Base-by-base conservation (phyloP, 495 filamentous ascomycete genomes). In the Aspergillus biplanus region DNA sequence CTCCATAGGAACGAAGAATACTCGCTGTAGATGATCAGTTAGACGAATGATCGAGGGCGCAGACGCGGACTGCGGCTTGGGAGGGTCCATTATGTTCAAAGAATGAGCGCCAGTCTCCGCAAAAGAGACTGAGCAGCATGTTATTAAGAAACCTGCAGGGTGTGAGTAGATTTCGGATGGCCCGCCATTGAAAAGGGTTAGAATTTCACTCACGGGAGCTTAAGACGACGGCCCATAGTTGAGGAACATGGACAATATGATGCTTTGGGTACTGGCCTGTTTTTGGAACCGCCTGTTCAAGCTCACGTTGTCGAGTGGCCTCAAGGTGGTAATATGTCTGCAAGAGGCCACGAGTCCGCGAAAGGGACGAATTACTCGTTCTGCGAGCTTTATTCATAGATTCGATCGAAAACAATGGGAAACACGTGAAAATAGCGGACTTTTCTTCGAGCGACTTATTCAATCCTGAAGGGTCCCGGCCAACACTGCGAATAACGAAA, bases 261-360 rank as follows among this genome's bases (percentile, higher is more conserved):
- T 56, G 15, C 18, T 33, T n/a, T 5, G 32, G 53, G 15, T 37
- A 56, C 33, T n/a, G 33, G 13, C 53, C 53, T 4, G 33, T 39
- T 56, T 56, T 56, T 7, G 33, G 33, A 7, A 56, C 11, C 9
- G 33, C 21, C 53, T 56, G 53, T 56, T 39, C 53, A 6, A 56
- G 53, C 16, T 39, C 53, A 13, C 13, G 21, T n/a, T 56, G 13
- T 4, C 21, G 35, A 39, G 53, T 56, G 13, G 53, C 32, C 33
- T 56, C 53, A 7, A 56, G 53, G n/a, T 56, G 32, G 16, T 56
- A 56, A n/a, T 56, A 56, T 12, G 32, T n/a, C 33, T 56, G 53
- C 18, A 56, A 33, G 32, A 56, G 53, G 53, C 53, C 33, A 33
- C 53, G 53, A 7, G 53, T 44, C 39, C 39, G 39, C 39, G 39